Evolutionary conservation across 163 green algal genomes (phyloP), one percentile per base, ranked within the genome.

Genomic region (Chlamydomonas reinhardtii): DNA sequence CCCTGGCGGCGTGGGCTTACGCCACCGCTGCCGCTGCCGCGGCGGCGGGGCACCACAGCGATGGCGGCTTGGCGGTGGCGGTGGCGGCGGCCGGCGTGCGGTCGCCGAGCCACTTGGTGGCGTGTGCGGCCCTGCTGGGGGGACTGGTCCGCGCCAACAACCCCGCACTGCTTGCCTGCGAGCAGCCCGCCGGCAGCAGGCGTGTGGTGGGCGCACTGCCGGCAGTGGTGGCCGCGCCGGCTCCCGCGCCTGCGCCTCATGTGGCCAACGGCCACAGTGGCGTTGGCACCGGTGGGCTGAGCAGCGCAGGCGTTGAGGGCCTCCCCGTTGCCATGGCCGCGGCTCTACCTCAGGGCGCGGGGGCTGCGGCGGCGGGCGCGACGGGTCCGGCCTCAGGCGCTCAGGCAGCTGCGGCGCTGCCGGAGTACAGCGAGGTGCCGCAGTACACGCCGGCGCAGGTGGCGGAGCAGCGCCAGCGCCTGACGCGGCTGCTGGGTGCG

Each of bases 121-220:
- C 70, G 2, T 86, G 80, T 59, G 69, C 70, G 34, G 69, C 80
- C 4, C 27, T 86, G 17, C 35, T 86, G 14, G 69, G 54, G 2
- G 80, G 70, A 17, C 37, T 86, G 25, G 70, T 79, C 19, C 68
- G 79, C 2, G 69, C 52, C 32, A 85, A 85, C 54, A 78, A 64
- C 52, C 52, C 65, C 2, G 68, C 52, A 5, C 48, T 85, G 66
- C 34, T 77, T 22, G 31, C 27, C 32, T 61, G 39, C 31, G 24
- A 29, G 61, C 61, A 29, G 17, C 24, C 61, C 8, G 48, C 48
- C 48, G 48, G 48, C 48, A 56, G 48, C 14, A 56, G 48, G 48
- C 48, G 48, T 1, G 48, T 56, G 48, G 48, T 17, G 48, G 48
- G 48, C 48, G 59, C 59, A 1, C 22, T 29, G 59, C 59, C 59